phyloP scores from a whole-genome alignment of 2,329 filamentous ascomycete species.

The Graphilbum sp. region DNA sequence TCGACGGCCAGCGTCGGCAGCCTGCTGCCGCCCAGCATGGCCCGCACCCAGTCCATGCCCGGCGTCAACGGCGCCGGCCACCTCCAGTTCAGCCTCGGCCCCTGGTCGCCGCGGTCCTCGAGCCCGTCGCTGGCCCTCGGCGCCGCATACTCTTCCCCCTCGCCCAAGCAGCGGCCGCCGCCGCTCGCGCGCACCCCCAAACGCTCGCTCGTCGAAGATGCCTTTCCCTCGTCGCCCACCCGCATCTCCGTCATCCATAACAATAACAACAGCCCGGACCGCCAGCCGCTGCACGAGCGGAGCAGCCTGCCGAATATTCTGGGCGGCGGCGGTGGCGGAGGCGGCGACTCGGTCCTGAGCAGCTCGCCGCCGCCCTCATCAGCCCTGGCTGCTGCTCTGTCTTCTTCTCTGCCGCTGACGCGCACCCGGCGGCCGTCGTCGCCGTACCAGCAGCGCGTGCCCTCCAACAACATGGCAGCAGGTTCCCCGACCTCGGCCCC shows the following conservation, averaged over 20 bases:
- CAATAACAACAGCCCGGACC: slow-evolving; percentile 35
- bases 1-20: slow-evolving; percentile 35
- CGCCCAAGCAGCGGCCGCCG: neutral
- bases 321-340: no score
- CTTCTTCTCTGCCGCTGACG: slow-evolving; percentile 6
- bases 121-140: slow-evolving; percentile 36
- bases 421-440: slow-evolving; percentile 33
- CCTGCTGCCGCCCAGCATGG: slow-evolving; percentile 28
- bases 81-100: slow-evolving; percentile 35
- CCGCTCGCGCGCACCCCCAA: slow-evolving; percentile 21
- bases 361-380: slow-evolving; percentile 11
- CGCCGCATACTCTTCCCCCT: slow-evolving; percentile 15
- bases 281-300: slow-evolving; percentile 27
- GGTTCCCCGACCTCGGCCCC: no score
- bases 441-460: slow-evolving; percentile 33
- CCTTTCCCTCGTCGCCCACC: slow-evolving; percentile 39
- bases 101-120: slow-evolving; percentile 33
- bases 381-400: no score
- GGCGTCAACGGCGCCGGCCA: slow-evolving; percentile 44
- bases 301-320: slow-evolving; percentile 35
- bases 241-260: slow-evolving; percentile 35
- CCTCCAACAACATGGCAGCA: no score
- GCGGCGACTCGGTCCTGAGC: slow-evolving; percentile 11
- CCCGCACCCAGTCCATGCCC: slow-evolving; percentile 47
- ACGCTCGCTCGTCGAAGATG: slow-evolving; percentile 39